Evolutionary conservation across 768 basidiomycete genomes (phyloP).

Genomic region (Glaciozyma martinii): DNA sequence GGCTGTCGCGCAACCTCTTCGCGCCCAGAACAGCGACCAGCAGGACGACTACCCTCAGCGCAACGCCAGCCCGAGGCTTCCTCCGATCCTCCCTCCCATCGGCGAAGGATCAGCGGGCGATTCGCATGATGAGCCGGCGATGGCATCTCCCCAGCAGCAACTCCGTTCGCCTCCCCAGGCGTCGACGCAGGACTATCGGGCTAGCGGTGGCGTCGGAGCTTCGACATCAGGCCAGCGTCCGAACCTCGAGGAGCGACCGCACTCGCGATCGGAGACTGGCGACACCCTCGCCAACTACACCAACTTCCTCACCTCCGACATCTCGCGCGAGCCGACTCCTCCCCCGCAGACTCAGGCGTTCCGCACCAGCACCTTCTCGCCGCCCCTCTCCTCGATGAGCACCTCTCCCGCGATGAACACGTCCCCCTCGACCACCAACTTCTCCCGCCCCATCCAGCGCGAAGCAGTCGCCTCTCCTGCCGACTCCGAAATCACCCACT

Average conservation of each 20-base stretch:
- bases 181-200: slow-evolving; percentile 13
- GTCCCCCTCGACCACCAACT: not conserved
- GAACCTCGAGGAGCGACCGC: not conserved
- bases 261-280: not conserved
- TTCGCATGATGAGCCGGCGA: not conserved
- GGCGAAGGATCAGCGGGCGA: slow-evolving; percentile 6
- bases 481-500: slow-evolving; percentile 6
- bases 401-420: slow-evolving; percentile 1
- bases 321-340: slow-evolving; percentile 7
- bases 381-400: not conserved
- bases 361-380: not conserved
- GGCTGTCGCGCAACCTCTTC: slow-evolving; percentile 2
- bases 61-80: slow-evolving; percentile 4
- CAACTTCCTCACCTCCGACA: slow-evolving; percentile 16
- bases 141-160: not conserved
- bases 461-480: not conserved
- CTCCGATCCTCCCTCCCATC: slow-evolving; percentile 17
- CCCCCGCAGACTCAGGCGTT: not conserved
- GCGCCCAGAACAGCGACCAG: slow-evolving; percentile 1
- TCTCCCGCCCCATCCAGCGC: not conserved
- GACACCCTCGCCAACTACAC: slow-evolving; percentile 5
- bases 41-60: not conserved
- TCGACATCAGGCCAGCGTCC: not conserved
- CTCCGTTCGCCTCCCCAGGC: not conserved
- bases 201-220: not conserved